Evolutionary conservation across 495 filamentous ascomycete genomes (phyloP).

Genomic region (Trichoderma erinaceum): DNA sequence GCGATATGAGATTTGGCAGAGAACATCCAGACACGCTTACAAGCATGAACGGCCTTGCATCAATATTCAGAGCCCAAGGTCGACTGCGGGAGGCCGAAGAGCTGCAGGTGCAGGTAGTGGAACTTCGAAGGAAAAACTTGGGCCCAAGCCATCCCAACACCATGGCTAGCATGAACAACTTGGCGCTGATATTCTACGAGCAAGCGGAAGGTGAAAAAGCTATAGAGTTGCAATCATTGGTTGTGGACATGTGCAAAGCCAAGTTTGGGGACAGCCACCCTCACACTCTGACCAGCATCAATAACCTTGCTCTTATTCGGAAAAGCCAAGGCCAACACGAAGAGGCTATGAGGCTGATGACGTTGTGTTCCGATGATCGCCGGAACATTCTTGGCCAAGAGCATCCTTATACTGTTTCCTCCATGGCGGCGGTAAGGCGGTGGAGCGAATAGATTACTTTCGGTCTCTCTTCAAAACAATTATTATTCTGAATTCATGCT

Average conservation of each 20-base stretch:
- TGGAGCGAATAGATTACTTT: too few relatives aligned
- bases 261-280: slow-evolving; percentile 13
- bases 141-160: slow-evolving; percentile 10
- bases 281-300: slow-evolving; percentile 3
- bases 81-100: slow-evolving; percentile 29
- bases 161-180: slow-evolving; percentile 9
- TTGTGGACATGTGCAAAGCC: not conserved
- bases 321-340: not conserved
- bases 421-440: not conserved
- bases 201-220: not conserved
- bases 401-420: slow-evolving; percentile 16
- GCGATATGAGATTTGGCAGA: slow-evolving; percentile 21
- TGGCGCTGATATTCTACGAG: not conserved
- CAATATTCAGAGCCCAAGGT: slow-evolving; percentile 26
- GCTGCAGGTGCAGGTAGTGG: slow-evolving; percentile 26
- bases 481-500: too few relatives aligned
- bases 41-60: slow-evolving; percentile 18
- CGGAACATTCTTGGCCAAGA: slow-evolving; percentile 15
- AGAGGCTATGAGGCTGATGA: slow-evolving; percentile 15
- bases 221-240: not conserved
- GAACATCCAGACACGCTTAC: slow-evolving; percentile 29
- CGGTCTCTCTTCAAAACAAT: too few relatives aligned
- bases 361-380: slow-evolving; percentile 16
- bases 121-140: not conserved
- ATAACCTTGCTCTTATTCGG: not conserved